phyloP scores from a whole-genome alignment of 352 stramenopile species.

The Phytophthora lateralis region DNA sequence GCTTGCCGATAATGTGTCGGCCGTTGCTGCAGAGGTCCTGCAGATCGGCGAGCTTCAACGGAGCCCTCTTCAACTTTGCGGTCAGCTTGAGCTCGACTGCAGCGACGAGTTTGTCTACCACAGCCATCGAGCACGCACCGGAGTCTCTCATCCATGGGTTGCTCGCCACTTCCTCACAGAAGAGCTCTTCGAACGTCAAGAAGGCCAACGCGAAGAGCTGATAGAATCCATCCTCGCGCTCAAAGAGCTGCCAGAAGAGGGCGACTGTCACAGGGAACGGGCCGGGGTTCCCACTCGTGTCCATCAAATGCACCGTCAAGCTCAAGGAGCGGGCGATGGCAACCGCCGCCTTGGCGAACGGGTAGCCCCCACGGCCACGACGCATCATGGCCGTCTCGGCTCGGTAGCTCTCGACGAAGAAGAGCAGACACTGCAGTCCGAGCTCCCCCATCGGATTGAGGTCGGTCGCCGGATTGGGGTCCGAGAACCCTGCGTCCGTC shows the following conservation, averaged over 20 bases:
- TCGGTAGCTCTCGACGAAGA: conserved; percentile 63
- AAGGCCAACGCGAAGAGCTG: conserved; percentile 65
- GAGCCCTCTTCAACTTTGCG: conserved; percentile 46
- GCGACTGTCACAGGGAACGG: conserved; percentile 56
- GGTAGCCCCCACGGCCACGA: conserved; percentile 57
- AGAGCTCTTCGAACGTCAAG: conserved; percentile 70
- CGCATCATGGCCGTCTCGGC: conserved; percentile 73
- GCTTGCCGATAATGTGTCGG: conserved; percentile 33
- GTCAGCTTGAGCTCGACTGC: conserved; percentile 46
- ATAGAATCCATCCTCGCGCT: conserved; percentile 57
- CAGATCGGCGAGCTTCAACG: conserved; percentile 47
- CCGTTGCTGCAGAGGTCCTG: conserved; percentile 53
- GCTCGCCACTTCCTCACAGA: conserved; percentile 55
- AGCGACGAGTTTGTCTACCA: conserved; percentile 55
- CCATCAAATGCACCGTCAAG: conserved; percentile 56
- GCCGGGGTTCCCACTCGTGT: conserved; percentile 40
- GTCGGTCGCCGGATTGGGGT: conserved; percentile 56
- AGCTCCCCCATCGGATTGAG: conserved; percentile 63
- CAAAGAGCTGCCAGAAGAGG: conserved; percentile 71
- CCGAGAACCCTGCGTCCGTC: conserved; percentile 56
- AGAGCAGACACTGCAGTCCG: conserved; percentile 67
- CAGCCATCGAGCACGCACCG: conserved; percentile 36
- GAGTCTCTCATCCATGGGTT: conserved; percentile 41
- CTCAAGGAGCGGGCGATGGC: conserved; percentile 54
- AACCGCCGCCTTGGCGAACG: conserved; percentile 64